Conservation (phyloP, 805 yeast species). For the Kodamaea neixiangensis region DNA sequence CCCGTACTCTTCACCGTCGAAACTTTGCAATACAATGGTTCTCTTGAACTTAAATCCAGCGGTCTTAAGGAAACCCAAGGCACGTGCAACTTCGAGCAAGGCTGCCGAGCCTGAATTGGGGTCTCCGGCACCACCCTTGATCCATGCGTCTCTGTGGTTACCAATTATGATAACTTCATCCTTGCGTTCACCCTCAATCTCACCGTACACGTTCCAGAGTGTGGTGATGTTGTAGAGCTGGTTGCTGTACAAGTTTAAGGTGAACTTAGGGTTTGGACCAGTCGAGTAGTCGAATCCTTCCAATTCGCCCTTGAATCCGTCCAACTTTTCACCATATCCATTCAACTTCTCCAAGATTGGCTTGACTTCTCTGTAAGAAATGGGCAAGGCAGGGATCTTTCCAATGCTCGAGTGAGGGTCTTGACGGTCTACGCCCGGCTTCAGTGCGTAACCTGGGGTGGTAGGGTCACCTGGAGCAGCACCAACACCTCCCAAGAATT, state of each 20-base stretch:
- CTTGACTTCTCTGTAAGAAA: conserved; percentile 44
- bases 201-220: conserved; percentile 46
- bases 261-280: conserved; percentile 39
- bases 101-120: conserved; percentile 49
- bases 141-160: conserved; percentile 50
- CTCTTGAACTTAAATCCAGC: conserved; percentile 42
- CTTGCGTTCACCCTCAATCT: conserved; percentile 39
- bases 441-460: conserved; percentile 70
- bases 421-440: conserved; percentile 37
- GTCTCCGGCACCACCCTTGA: conserved; percentile 50
- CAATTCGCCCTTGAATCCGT: conserved; percentile 41
- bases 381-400: conserved; percentile 44
- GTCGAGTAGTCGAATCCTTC: conserved; percentile 40
- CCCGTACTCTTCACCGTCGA: conserved; percentile 52
- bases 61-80: conserved; percentile 37
- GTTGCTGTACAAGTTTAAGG: conserved; percentile 43
- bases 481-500: conserved; percentile 51
- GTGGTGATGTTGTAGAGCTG: conserved; percentile 44
- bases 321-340: conserved; percentile 33
- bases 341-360: conserved; percentile 44
- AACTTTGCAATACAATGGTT: conserved; percentile 39
- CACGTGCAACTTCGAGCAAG: conserved; percentile 44
- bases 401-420: conserved; percentile 39
- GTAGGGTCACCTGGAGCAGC: conserved; percentile 75
- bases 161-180: conserved; percentile 46